Conservation (phyloP, 306 rosid genomes). For the Potentilla sterilis region DNA sequence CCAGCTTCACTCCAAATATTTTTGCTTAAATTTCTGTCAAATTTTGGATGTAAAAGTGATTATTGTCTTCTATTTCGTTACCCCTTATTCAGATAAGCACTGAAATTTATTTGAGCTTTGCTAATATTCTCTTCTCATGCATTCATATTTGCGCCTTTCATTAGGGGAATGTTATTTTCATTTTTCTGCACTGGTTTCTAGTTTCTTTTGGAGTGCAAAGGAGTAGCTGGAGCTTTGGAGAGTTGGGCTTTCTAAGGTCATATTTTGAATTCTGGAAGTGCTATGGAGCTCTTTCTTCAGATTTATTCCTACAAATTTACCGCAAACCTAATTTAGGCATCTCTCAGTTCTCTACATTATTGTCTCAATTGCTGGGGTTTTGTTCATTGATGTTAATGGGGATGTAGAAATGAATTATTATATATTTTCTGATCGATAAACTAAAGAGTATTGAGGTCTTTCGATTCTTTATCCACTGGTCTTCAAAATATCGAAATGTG, state of each 20-base stretch:
- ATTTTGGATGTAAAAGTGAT: not conserved
- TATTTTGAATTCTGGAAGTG: not conserved
- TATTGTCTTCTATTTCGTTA: not conserved
- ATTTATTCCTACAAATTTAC: no score
- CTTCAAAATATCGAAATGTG: no score
- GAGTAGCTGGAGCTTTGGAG: no score
- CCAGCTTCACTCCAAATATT: not conserved
- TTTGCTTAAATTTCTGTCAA: not conserved
- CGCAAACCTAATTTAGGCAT: no score
- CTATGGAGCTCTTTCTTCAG: no score
- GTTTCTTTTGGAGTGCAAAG: not conserved
- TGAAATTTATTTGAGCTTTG: not conserved
- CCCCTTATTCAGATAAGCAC: not conserved
- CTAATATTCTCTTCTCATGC: not conserved
- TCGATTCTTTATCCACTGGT: no score
- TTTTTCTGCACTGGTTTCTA: not conserved
- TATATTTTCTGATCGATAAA: no score
- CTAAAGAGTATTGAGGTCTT: no score
- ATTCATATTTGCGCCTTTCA: not conserved
- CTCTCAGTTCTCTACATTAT: no score
- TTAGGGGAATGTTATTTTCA: not conserved
- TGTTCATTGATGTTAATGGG: no score
- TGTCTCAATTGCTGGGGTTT: no score
- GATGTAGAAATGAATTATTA: no score
- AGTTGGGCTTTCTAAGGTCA: not conserved